These are phyloP conservation scores for Hura crepitans DNA, from an alignment of 441 rosid genomes.

Conservation along the genomic window DNA sequence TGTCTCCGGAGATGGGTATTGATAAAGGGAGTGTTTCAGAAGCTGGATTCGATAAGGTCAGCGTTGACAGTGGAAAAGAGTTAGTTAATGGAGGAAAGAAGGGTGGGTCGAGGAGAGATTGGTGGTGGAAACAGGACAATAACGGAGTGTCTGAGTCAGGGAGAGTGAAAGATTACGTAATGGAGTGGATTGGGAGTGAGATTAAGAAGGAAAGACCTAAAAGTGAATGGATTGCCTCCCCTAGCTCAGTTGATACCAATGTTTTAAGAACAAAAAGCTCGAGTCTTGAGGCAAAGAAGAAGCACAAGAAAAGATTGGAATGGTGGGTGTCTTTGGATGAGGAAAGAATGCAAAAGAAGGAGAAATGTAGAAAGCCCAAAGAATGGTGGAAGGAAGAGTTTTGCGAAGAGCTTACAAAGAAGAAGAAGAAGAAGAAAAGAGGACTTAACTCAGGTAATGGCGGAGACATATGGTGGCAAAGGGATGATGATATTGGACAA, in stretches of 20 bases:
- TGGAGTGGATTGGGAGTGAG: constrained; percentile 93
- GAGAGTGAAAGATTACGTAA: constrained; percentile 75
- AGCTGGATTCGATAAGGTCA: constrained; percentile 41
- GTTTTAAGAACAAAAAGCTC: constrained; percentile 30
- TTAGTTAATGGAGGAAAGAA: constrained; percentile 32
- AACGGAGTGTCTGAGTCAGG: constrained; percentile 65
- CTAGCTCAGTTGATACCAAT: constrained; percentile 26
- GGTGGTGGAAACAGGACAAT: constrained; percentile 93
- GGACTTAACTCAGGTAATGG: constrained; percentile 33
- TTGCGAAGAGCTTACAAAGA: constrained; percentile 70
- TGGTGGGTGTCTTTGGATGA: constrained; percentile 36
- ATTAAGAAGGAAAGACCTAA: constrained; percentile 74
- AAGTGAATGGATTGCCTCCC: constrained; percentile 42
- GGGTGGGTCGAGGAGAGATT: constrained; percentile 59
- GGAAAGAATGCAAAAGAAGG: constrained; percentile 35
- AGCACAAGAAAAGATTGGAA: constrained; percentile 28
- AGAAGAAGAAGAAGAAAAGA: constrained; percentile 49
- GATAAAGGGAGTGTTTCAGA: constrained; percentile 55
- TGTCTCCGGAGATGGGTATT: constrained; percentile 47
- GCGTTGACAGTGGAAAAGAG: constrained; percentile 52
- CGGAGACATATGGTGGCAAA: constrained; percentile 70
- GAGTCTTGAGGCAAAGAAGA: constrained; percentile 42
- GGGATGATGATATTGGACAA: constrained; percentile 40
- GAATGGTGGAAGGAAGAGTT: constrained; percentile 99
- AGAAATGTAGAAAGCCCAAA: constrained; percentile 61